phyloP scores from a whole-genome alignment of 2,329 filamentous ascomycete species.

The Fusarium anthophilum region DNA sequence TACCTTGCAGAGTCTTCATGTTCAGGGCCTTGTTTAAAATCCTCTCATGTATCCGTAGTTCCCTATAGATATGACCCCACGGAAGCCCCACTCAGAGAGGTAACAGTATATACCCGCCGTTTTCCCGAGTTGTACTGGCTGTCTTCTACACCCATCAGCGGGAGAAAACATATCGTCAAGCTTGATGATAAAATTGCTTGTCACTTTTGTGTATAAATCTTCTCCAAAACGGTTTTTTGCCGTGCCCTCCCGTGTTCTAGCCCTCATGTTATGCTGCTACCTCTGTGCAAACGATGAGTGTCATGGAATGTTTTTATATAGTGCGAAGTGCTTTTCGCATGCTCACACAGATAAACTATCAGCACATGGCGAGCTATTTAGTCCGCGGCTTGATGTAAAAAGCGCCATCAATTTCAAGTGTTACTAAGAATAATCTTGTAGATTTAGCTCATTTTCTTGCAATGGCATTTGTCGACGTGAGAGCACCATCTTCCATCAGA shows the following conservation, averaged over 20 bases:
- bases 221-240: rapidly evolving
- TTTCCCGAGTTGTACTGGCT: not conserved
- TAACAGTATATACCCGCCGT: not conserved
- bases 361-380: not conserved
- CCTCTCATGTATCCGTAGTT: too few relatives aligned
- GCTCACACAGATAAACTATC: rapidly evolving
- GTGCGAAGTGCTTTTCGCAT: not conserved
- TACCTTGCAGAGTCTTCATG: too few relatives aligned
- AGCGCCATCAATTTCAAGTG: rapidly evolving
- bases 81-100: too few relatives aligned
- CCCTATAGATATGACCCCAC: too few relatives aligned
- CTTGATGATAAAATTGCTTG: not conserved
- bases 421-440: rapidly evolving
- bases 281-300: not conserved
- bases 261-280: not conserved
- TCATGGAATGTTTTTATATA: not conserved
- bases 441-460: rapidly evolving
- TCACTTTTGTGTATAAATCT: not conserved
- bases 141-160: rapidly evolving
- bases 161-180: not conserved
- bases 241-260: not conserved
- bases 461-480: rapidly evolving
- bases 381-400: not conserved
- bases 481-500: too few relatives aligned
- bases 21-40: too few relatives aligned